These are phyloP conservation scores for Artemisia argyi DNA, from an alignment of 129 eudicot genomes.

Conservation along the genomic window DNA sequence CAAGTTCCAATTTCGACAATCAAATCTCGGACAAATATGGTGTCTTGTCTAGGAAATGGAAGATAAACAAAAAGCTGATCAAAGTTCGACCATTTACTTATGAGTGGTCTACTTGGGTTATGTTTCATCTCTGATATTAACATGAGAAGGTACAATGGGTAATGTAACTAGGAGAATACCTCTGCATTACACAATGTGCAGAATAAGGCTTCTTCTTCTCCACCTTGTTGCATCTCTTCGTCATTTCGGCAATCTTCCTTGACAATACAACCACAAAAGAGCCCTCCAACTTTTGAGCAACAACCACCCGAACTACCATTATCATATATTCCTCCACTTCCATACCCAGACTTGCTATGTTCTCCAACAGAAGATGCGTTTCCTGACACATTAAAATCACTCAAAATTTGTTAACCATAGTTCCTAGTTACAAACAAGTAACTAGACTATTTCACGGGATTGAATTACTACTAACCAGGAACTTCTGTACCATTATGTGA, in stretches of 20 bases:
- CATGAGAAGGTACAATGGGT: neutral
- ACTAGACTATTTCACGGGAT: neutral
- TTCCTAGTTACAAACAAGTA: neutral
- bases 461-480: conserved; percentile 55
- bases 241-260: conserved; percentile 82
- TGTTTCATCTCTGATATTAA: neutral
- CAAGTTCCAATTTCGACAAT: neutral
- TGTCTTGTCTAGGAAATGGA: neutral
- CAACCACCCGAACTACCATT: conserved; percentile 38
- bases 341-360: conserved; percentile 45
- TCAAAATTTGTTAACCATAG: neutral
- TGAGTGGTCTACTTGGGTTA: too few relatives aligned
- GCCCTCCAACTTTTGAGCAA: conserved; percentile 57
- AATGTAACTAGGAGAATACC: conserved; percentile 32
- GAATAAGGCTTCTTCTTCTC: conserved; percentile 81
- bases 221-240: conserved; percentile 65
- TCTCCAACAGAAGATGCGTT: conserved; percentile 58
- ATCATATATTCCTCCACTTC: conserved; percentile 47
- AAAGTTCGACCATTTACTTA: too few relatives aligned
- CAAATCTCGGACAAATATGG: neutral
- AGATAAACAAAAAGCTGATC: neutral
- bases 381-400: conserved; percentile 28
- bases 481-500: conserved; percentile 58
- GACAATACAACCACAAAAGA: conserved; percentile 65
- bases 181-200: conserved; percentile 95